phyloP scores from a whole-genome alignment of 192 early-diverging fungal species.

The Linnemannia exigua region DNA sequence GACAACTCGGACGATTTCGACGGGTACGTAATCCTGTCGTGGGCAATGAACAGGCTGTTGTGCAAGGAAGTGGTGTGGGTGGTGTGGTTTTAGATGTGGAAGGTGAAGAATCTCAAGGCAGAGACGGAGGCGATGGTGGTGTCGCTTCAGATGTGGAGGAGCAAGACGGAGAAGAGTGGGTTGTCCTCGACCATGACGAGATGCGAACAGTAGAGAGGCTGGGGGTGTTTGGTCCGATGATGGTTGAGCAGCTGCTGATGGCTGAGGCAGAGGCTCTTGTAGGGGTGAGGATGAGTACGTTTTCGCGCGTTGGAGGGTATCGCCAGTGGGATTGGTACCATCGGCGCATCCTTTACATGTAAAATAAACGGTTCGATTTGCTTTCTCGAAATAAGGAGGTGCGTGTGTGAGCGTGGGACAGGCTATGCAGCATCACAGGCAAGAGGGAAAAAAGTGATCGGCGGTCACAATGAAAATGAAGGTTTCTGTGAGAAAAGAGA shows the following conservation, averaged over 20 bases:
- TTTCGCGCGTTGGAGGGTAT: conserved; percentile 16
- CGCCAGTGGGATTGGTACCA: conserved; percentile 17
- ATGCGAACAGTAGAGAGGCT: conserved; percentile 4
- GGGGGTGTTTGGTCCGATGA: conserved; percentile 7
- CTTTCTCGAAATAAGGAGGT: not conserved
- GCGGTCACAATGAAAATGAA: not conserved
- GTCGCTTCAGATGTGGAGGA: not conserved
- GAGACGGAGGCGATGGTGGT: too few relatives aligned
- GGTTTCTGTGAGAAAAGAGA: not conserved
- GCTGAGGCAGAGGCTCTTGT: conserved; percentile 10
- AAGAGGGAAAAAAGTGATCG: not conserved
- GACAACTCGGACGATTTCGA: not conserved
- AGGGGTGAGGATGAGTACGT: conserved; percentile 20
- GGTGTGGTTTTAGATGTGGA: not conserved
- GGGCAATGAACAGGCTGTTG: not conserved
- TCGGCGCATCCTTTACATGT: conserved; percentile 2
- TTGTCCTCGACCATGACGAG: not conserved
- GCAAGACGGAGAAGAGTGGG: conserved; percentile 7
- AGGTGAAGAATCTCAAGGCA: not conserved
- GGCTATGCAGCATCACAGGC: too few relatives aligned
- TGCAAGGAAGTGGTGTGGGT: not conserved
- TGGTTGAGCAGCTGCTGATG: conserved; percentile 9
- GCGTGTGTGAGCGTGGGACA: not conserved
- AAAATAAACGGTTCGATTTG: not conserved
- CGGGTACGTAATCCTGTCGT: not conserved